Evolutionary conservation across 345 rosid genomes (phyloP).

Genomic region (Eucalyptus regnans): DNA sequence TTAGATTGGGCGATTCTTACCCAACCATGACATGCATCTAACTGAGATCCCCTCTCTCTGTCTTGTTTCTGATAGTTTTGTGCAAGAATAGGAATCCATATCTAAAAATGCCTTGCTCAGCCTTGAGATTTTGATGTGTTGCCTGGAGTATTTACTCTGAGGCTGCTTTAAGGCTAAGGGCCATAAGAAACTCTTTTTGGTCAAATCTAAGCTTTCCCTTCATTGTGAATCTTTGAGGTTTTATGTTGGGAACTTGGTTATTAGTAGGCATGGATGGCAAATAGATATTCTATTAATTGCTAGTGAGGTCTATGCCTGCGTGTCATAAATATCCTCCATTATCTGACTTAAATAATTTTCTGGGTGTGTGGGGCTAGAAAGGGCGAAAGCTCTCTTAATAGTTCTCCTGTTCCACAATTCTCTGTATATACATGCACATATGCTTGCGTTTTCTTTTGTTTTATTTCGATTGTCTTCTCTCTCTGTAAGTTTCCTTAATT

Average conservation of each 20-base stretch:
- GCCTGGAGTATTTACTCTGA: neutral
- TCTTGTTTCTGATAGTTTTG: neutral
- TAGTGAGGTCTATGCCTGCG: accelerated
- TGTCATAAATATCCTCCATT: neutral
- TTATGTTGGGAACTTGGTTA: neutral
- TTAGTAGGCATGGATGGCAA: neutral
- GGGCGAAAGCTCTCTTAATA: neutral
- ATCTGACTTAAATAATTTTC: neutral
- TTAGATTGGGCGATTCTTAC: neutral
- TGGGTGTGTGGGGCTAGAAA: neutral
- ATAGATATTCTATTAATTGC: neutral
- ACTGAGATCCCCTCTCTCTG: neutral
- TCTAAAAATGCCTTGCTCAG: neutral
- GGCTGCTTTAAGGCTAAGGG: neutral
- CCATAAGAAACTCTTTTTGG: neutral
- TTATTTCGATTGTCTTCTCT: neutral
- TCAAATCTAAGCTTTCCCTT: neutral
- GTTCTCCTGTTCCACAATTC: neutral
- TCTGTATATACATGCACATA: neutral
- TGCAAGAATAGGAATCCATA: neutral
- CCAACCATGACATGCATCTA: neutral
- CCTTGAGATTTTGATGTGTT: neutral
- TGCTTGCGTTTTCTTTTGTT: neutral
- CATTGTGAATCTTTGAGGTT: neutral
- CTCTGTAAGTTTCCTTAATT: neutral